Evolutionary conservation across 305 asterid species (phyloP).

Genomic region (Euphrasia arctica): DNA sequence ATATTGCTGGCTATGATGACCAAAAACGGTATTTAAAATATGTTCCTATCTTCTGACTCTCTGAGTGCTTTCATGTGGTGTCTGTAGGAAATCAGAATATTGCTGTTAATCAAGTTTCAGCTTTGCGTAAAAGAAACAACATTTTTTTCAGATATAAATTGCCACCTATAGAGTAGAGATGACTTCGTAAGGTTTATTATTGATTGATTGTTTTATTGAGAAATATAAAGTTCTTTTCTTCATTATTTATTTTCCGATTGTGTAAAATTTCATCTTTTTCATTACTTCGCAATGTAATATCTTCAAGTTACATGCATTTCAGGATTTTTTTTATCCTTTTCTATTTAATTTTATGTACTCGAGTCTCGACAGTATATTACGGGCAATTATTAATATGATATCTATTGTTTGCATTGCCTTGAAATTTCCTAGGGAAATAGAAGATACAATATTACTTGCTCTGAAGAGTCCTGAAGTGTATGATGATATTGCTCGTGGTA

Average conservation of each 20-base stretch:
- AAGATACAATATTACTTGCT: conserved; percentile 89
- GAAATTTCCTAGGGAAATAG: conserved; percentile 59
- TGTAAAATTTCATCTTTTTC: conserved; percentile 13
- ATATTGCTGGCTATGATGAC: conserved; percentile 86
- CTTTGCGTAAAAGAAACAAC: conserved; percentile 6
- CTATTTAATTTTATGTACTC: conserved; percentile 20
- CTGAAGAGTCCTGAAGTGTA: conserved; percentile 90
- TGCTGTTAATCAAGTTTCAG: conserved; percentile 14
- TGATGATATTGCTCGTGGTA: conserved; percentile 93
- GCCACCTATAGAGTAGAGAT: background rate
- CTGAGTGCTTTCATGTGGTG: conserved; percentile 20
- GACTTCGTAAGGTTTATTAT: background rate
- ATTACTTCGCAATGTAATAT: conserved; percentile 5
- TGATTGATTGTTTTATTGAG: background rate
- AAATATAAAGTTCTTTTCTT: background rate
- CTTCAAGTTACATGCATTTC: conserved; percentile 20
- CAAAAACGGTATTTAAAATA: conserved; percentile 62
- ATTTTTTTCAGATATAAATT: conserved; percentile 11
- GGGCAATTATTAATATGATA: background rate
- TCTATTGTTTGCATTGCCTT: conserved; percentile 17
- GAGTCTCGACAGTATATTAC: conserved; percentile 11
- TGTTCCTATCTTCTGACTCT: conserved; percentile 19
- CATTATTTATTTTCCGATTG: background rate
- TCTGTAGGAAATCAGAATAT: conserved; percentile 12
- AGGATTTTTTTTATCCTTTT: conserved; percentile 18